Percentiles rank a stretch among this genome's conserved stretches.
phyloP scores from a whole-genome alignment of 495 filamentous ascomycete species.

The Halenospora varia region DNA sequence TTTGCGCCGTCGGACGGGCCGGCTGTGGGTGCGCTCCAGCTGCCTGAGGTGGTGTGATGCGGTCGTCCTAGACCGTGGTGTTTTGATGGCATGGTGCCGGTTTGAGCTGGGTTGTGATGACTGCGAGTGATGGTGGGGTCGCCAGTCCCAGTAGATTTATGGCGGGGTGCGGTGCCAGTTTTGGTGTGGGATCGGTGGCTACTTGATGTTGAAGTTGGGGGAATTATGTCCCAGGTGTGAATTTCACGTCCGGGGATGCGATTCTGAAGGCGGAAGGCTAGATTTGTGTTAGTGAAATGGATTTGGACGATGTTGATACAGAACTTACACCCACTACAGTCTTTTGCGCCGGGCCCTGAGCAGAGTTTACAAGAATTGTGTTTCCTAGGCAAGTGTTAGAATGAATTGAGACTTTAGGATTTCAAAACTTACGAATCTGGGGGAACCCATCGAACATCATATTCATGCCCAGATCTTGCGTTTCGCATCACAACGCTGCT shows the following conservation, averaged over 20 bases:
- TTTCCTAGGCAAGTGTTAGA: background rate
- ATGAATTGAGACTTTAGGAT: background rate
- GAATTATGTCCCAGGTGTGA: background rate
- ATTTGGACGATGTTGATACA: background rate
- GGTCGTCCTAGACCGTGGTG: too few relatives aligned
- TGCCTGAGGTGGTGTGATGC: background rate
- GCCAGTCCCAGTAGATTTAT: too few relatives aligned
- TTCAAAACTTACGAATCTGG: background rate
- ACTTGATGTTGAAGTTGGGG: background rate
- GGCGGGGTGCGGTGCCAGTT: too few relatives aligned
- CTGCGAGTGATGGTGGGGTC: too few relatives aligned
- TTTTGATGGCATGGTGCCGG: too few relatives aligned
- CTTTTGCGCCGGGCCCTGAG: background rate
- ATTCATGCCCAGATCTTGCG: background rate
- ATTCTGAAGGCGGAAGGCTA: background rate
- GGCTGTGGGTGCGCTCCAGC: background rate
- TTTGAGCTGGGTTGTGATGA: too few relatives aligned
- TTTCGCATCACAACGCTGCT: background rate
- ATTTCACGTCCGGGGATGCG: background rate
- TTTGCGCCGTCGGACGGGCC: too few relatives aligned
- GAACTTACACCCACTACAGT: background rate
- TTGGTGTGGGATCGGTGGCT: too few relatives aligned
- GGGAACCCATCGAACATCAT: background rate
- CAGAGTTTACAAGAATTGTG: background rate
- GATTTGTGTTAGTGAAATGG: background rate